These are phyloP conservation scores for Pseudozyma tsukubaensis DNA, from an alignment of 1,284 basidiomycete species.

Conservation along the genomic window DNA sequence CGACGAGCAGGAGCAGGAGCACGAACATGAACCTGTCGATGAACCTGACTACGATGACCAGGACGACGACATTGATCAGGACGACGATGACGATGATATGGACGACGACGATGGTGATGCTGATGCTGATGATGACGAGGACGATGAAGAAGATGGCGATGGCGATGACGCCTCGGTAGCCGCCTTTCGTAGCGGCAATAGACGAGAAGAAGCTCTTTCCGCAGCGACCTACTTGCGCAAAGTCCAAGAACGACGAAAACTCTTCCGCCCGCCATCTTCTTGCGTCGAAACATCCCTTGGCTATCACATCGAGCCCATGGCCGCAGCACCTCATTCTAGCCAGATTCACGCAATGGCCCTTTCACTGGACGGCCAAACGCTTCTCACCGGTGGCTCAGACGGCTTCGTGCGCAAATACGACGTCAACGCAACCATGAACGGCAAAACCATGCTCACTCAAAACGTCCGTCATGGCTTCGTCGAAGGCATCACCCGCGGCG, in stretches of 20 bases:
- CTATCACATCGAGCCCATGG: constrained; percentile 83
- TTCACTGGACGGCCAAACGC: constrained; percentile 86
- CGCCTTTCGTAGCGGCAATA: constrained; percentile 17
- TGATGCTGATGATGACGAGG: constrained; percentile 22
- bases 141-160: constrained; percentile 25
- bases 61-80: constrained; percentile 23
- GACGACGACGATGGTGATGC: constrained; percentile 30
- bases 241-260: constrained; percentile 27
- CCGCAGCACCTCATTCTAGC: constrained; percentile 87
- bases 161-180: constrained; percentile 23
- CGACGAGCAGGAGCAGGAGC: constrained; percentile 45
- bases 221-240: constrained; percentile 37
- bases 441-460: constrained; percentile 85
- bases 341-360: constrained; percentile 87
- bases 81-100: constrained; percentile 21
- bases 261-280: constrained; percentile 28
- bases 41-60: constrained; percentile 34
- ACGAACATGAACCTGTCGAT: constrained; percentile 33
- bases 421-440: constrained; percentile 86
- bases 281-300: constrained; percentile 30
- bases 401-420: constrained; percentile 95
- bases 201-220: constrained; percentile 24
- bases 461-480: constrained; percentile 91
- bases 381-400: constrained; percentile 91
- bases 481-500: constrained; percentile 90